A percentile compares a stretch with the other conserved stretches of the same genome.
Evolutionary conservation across 306 rosid genomes (phyloP).

Genomic region (Astragalus membranaceus): DNA sequence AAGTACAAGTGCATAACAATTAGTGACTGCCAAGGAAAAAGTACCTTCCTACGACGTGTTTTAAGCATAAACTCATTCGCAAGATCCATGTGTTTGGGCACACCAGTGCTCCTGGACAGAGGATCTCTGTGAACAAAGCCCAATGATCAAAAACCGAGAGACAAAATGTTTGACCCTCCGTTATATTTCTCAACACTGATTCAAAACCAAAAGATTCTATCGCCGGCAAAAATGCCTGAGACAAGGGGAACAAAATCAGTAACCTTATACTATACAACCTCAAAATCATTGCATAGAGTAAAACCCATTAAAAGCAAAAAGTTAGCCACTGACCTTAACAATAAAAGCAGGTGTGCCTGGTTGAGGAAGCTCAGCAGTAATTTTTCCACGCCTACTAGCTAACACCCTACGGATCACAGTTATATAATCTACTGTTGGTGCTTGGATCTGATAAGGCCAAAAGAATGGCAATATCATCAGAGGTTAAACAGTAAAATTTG

Average conservation of each 20-base stretch:
- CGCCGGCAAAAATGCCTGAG: conserved; percentile 94
- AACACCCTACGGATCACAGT: conserved; percentile 81
- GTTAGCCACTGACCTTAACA: conserved; percentile 68
- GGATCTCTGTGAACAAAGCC: too few species aligned
- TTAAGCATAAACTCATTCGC: conserved; percentile 99
- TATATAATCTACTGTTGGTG: conserved; percentile 79
- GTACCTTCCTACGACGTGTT: conserved; percentile 94
- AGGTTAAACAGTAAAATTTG: background rate
- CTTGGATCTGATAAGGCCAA: conserved; percentile 71
- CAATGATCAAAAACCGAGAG: too few species aligned
- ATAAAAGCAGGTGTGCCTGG: conserved; percentile 96
- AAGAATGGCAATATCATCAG: conserved; percentile 2
- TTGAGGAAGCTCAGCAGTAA: conserved; percentile 94
- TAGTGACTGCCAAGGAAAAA: background rate
- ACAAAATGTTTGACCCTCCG: too few species aligned
- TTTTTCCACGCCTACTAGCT: conserved; percentile 98
- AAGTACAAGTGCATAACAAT: background rate
- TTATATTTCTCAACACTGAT: conserved; percentile 89
- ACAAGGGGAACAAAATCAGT: conserved; percentile 3
- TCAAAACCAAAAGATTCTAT: conserved; percentile 95
- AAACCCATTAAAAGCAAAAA: background rate
- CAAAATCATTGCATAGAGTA: background rate
- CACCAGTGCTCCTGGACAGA: too few species aligned
- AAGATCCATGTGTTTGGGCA: conserved; percentile 67
- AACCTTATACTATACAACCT: background rate